A percentile compares a stretch with the other conserved stretches of the same genome.
Conservation (phyloP, 345 rosid genomes). For the Isatis tinctoria region DNA sequence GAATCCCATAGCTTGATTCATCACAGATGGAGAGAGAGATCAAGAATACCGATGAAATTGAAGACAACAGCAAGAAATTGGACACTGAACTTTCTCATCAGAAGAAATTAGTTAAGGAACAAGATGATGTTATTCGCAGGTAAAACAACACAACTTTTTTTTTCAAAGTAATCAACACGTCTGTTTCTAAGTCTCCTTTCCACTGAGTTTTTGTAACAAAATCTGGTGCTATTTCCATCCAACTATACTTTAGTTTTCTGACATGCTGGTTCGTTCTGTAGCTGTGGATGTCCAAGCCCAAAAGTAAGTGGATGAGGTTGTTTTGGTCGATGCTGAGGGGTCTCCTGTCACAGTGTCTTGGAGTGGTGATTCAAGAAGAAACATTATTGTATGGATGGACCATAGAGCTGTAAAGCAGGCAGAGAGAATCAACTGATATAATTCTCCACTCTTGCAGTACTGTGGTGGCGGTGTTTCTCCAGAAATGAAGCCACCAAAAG, state of each 20-base stretch:
- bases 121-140: slow-evolving; percentile 26
- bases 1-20: slow-evolving; percentile 41
- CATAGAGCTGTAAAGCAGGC: slow-evolving; percentile 97
- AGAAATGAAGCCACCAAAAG: slow-evolving; percentile 97
- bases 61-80: slow-evolving; percentile 21
- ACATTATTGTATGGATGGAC: slow-evolving; percentile 96
- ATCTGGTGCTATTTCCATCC: slow-evolving; percentile 7
- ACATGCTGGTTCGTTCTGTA: slow-evolving; percentile 19
- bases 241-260: not conserved
- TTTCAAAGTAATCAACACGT: not conserved
- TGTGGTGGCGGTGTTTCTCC: slow-evolving; percentile 96
- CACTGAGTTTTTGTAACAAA: not conserved
- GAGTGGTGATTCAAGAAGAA: slow-evolving; percentile 96
- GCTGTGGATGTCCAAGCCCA: slow-evolving; percentile 99
- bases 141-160: not conserved
- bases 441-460: slow-evolving; percentile 74
- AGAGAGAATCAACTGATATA: slow-evolving; percentile 75
- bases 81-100: slow-evolving; percentile 33
- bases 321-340: slow-evolving; percentile 93
- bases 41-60: slow-evolving; percentile 16
- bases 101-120: slow-evolving; percentile 37
- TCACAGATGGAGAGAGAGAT: slow-evolving; percentile 24
- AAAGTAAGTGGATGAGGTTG: slow-evolving; percentile 96
- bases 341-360: slow-evolving; percentile 92
- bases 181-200: not conserved